Base-by-base conservation (phyloP, 1,284 basidiomycete species). In the Microbotryomycetes sp. region DNA sequence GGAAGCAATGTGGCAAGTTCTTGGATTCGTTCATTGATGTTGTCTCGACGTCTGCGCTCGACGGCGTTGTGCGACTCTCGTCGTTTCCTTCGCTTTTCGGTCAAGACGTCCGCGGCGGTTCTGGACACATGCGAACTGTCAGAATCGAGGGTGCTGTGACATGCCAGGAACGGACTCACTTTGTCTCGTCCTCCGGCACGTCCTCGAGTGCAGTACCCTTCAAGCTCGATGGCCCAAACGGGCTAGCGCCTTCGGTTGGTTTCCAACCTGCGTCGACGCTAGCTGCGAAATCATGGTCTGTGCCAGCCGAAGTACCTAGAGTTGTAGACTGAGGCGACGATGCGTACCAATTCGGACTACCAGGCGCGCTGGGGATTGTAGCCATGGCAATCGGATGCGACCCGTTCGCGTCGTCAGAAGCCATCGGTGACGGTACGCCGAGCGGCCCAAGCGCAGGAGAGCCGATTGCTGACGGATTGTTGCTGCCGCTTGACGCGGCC, bases 1-100 rank as follows among this genome's bases (percentile, higher is more conserved):
- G 91, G 91, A 62, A 94, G 87, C 56, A 94, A 79, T 26, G 86
- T 87, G 18, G 90, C 88, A 1, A 94, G 81, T 75, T 94, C 91
- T 50, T 83, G 83, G 70, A 94, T 94, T 76, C 89, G 88, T 78
- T 93, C 91, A 76, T 94, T 94, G 75, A 94, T 94, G 74, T 91
- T 92, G 73, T 93, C 91, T 51, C 91, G 76, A 56, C 91, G 75
- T 28, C 91, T 78, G 21, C 91, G 80, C 78, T 94, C 91, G 65
- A 94, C 91, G 3, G 89, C 90, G 72, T 93, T 93, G 74, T 93
- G 91, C 5, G 85, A 87, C 76, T 92, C 90, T 61, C 90, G 78
- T 52, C 89, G 77, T 48, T 87, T 78, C 9, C 88, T 77, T 13
- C 89, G 78, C 74, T 91, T 91, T 76, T 92, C 89, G 26, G 56